Evolutionary conservation across 495 filamentous ascomycete species (phyloP), one percentile per base, ranked within the genome.

Genomic region (Aspergillus olivimuriae): DNA sequence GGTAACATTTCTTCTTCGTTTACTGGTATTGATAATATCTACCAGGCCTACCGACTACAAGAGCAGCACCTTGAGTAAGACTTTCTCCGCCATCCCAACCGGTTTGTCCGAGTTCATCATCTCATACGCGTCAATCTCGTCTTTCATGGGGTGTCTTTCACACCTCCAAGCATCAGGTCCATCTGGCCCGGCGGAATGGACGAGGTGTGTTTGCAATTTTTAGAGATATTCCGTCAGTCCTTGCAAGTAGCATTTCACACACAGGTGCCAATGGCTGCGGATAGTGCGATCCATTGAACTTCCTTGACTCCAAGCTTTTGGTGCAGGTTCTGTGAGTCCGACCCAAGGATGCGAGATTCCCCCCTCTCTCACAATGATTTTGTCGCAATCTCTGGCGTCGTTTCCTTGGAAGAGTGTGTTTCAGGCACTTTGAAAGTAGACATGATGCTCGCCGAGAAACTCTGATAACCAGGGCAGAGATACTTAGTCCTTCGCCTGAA

Each of bases 161-260:
- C n/a, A n/a, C 56, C 19, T 82, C 75, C 78, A 77, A 82, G 3
- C 75, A 58, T 3, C 30, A 83, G 62, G 50, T 83, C 80, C 4
- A 64, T 64, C 48, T 81, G 66, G 4, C 53, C 37, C 1, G 78
- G 44, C 8, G 55, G 48, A 1, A 81, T 60, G 19, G 74, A 60
- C 47, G 63, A 68, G 1, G 79, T 81, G 4, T 62, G 52, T 53
- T 76, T 74, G 63, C 70, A 82, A 0, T 75, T 76, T 19, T 65
- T 53, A 9, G 30, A 15, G 2, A 33, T 15, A 33, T 33, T 15
- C n/a, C 75, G 75, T 10, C 76, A 75, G 43, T 74, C 75, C 19
- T 36, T 56, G 55, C 78, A 38, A 3, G 37, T 11, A 7, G 32
- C 41, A 23, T 34, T 36, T 19, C 41, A 33, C 44, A 33, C 34